A percentile compares a stretch with the other conserved stretches of the same genome.
Evolutionary conservation across 192 early-diverging fungal species (phyloP).

Genomic region (Helicostylum pulchrum): DNA sequence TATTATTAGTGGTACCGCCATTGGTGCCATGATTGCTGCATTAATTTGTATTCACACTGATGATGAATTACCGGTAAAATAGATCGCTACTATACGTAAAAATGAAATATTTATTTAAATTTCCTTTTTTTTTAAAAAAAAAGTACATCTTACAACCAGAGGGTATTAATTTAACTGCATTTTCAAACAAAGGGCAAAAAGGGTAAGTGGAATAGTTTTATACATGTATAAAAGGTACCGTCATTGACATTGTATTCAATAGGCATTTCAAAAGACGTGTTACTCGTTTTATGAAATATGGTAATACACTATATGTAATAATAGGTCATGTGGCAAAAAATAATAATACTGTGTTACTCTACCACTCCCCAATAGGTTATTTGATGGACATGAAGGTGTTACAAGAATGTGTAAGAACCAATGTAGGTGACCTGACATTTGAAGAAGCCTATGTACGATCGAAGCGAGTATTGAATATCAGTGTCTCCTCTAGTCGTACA

Average conservation of each 20-base stretch:
- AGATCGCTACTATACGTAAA: background rate
- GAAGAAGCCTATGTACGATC: slow-evolving; percentile 69
- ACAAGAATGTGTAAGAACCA: slow-evolving; percentile 66
- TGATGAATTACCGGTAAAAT: slow-evolving; percentile 62
- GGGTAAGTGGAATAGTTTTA: slow-evolving; percentile 32
- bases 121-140: background rate
- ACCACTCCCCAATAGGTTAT: slow-evolving; percentile 42
- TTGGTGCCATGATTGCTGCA: slow-evolving; percentile 72
- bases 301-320: slow-evolving; percentile 30
- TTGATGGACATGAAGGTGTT: slow-evolving; percentile 74
- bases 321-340: background rate
- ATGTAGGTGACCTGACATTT: slow-evolving; percentile 71
- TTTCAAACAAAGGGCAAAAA: slow-evolving; percentile 51
- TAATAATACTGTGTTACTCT: background rate
- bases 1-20: slow-evolving; percentile 73
- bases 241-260: background rate
- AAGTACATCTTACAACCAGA: slow-evolving; percentile 50
- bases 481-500: slow-evolving; percentile 66
- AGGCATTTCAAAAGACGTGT: slow-evolving; percentile 59
- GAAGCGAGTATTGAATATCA: slow-evolving; percentile 74
- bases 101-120: background rate
- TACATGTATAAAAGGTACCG: background rate
- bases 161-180: slow-evolving; percentile 67
- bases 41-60: slow-evolving; percentile 74
- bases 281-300: slow-evolving; percentile 63